phyloP scores from a whole-genome alignment of 2,329 filamentous ascomycete genomes.

The Neonectria faginata region DNA sequence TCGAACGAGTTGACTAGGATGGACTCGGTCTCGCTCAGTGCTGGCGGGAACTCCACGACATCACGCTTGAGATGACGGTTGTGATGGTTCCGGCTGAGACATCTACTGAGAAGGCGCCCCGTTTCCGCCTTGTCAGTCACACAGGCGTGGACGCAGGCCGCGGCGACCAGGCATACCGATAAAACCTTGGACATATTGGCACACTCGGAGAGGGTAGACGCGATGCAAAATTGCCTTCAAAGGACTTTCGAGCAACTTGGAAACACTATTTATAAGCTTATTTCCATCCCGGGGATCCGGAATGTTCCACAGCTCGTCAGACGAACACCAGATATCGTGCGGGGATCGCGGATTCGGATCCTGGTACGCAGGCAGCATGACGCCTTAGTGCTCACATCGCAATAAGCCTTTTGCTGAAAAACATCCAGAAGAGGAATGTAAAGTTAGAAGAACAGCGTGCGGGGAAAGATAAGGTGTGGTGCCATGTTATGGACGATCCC shows the following conservation, averaged over 20 bases:
- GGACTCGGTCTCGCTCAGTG: conserved; percentile 20
- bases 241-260: background rate
- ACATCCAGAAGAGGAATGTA: conserved; percentile 35
- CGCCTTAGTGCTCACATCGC: background rate
- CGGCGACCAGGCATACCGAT: conserved; percentile 26
- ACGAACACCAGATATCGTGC: conserved; percentile 5
- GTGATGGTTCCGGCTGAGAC: background rate
- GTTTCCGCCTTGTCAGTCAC: conserved; percentile 32
- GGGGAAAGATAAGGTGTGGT: conserved; percentile 33
- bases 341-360: conserved; percentile 19
- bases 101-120: conserved; percentile 16
- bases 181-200: conserved; percentile 29
- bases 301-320: background rate
- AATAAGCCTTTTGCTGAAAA: background rate
- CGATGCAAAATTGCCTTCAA: background rate
- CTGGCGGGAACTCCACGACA: conserved; percentile 9
- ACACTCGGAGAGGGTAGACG: background rate
- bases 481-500: conserved; percentile 25
- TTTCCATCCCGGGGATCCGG: background rate
- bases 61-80: conserved; percentile 29
- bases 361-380: background rate
- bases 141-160: conserved; percentile 34
- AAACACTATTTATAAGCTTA: background rate
- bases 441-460: background rate
- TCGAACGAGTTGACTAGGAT: conserved; percentile 37